A percentile compares a stretch with the other conserved stretches of the same genome.
phyloP scores from a whole-genome alignment of 495 filamentous ascomycete genomes.

The Lasiosphaeris hirsuta region DNA sequence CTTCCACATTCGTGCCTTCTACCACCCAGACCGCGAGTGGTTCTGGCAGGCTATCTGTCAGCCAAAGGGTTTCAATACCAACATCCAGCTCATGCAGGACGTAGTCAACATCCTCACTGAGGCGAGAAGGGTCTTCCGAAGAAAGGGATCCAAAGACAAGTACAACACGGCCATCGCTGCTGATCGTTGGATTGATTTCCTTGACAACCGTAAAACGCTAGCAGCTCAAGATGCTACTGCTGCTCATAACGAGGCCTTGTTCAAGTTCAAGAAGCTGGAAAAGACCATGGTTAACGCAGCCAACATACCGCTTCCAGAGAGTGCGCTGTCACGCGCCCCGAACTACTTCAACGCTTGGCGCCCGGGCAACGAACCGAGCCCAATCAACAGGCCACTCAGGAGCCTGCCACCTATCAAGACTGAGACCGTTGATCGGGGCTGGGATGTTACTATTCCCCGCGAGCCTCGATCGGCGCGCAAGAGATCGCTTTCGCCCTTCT shows the following conservation, averaged over 20 bases:
- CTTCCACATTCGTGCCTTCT: constrained; percentile 7
- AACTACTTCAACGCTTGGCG: not conserved
- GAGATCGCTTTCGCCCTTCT: not conserved
- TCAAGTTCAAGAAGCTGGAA: constrained; percentile 11
- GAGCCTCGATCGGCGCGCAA: constrained; percentile 1
- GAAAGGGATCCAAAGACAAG: not conserved
- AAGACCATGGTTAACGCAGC: constrained; percentile 15
- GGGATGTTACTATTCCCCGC: not conserved
- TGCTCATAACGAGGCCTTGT: not conserved
- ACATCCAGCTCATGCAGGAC: not conserved
- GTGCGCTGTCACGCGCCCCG: no score
- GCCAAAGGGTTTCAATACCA: constrained; percentile 14
- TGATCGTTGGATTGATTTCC: constrained; percentile 25
- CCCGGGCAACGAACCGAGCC: not conserved
- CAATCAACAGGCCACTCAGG: not conserved
- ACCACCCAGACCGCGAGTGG: not conserved
- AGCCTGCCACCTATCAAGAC: not conserved
- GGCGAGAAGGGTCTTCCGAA: constrained; percentile 14
- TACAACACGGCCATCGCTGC: constrained; percentile 21
- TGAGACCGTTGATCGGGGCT: not conserved
- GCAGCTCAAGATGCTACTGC: not conserved
- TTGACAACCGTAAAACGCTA: constrained; percentile 3
- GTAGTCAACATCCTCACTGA: constrained; percentile 15
- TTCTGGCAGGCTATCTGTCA: constrained; percentile 20
- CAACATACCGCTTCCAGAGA: constrained; percentile 7